Evolutionary conservation across 192 early-diverging fungal genomes (phyloP).

Genomic region (Rhizoclosmatium sp.): DNA sequence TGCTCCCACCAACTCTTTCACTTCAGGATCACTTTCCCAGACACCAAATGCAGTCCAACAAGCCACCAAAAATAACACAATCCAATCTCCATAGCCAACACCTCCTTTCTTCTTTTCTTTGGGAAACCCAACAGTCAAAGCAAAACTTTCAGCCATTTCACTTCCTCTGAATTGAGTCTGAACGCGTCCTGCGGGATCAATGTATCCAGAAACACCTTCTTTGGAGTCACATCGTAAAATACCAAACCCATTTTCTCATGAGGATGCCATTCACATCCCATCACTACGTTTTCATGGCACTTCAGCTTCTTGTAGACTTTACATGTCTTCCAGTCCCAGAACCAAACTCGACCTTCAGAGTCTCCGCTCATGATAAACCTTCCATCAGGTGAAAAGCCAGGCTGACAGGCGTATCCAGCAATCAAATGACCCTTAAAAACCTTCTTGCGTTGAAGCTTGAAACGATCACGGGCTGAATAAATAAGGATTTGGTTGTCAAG

Average conservation of each 20-base stretch:
- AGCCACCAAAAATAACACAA: too few relatives aligned
- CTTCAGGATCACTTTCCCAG: not conserved
- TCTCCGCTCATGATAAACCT: constrained; percentile 89
- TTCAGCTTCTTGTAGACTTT: constrained; percentile 87
- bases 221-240: constrained; percentile 19
- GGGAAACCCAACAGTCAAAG: not conserved
- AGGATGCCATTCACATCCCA: constrained; percentile 95
- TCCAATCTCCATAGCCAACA: not conserved
- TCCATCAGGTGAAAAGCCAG: constrained; percentile 91
- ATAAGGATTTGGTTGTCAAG: constrained; percentile 96
- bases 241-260: constrained; percentile 63
- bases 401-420: constrained; percentile 97
- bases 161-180: not conserved
- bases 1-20: not conserved
- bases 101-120: not conserved
- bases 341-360: constrained; percentile 89
- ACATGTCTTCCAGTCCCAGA: constrained; percentile 98
- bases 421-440: constrained; percentile 90
- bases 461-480: constrained; percentile 84
- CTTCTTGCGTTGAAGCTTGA: constrained; percentile 91
- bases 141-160: constrained; percentile 13
- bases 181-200: not conserved
- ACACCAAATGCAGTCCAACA: too few relatives aligned
- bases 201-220: constrained; percentile 4
- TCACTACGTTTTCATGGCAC: constrained; percentile 91